phyloP scores from a whole-genome alignment of 768 basidiomycete genomes.

The Terana coerulea region DNA sequence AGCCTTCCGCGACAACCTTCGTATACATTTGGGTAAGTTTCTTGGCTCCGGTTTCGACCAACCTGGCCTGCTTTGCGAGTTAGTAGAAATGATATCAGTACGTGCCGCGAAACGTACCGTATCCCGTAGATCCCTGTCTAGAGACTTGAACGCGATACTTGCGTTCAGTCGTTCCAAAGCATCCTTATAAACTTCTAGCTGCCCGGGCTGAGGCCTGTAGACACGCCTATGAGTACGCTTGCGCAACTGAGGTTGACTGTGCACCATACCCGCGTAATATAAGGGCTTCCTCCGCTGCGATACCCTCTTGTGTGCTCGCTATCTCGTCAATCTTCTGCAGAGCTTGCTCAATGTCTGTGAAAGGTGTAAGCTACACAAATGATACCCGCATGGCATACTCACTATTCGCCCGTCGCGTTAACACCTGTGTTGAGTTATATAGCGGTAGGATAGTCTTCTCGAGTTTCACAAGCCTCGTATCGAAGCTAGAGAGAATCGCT shows the following conservation, averaged over 20 bases:
- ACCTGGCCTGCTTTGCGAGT: constrained; percentile 47
- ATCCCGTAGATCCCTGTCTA: constrained; percentile 51
- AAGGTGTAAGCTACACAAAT: not conserved
- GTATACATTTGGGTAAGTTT: constrained; percentile 80
- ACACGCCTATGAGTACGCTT: not conserved
- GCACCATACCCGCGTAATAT: constrained; percentile 68
- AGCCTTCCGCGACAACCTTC: constrained; percentile 84
- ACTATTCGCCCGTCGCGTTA: constrained; percentile 74
- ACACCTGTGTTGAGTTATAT: constrained; percentile 72
- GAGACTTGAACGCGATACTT: constrained; percentile 70
- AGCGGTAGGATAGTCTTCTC: constrained; percentile 84
- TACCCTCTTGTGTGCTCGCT: constrained; percentile 68
- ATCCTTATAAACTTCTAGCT: constrained; percentile 63
- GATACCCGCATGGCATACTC: constrained; percentile 24
- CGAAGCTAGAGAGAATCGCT: constrained; percentile 85
- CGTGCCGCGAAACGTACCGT: constrained; percentile 35
- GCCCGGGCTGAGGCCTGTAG: constrained; percentile 63
- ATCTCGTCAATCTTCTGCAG: constrained; percentile 76
- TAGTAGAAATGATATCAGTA: not conserved
- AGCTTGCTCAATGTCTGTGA: constrained; percentile 75
- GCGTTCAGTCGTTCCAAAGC: constrained; percentile 76
- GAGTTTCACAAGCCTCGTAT: constrained; percentile 73
- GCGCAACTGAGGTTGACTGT: not conserved
- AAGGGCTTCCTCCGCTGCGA: constrained; percentile 73
- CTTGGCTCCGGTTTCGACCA: constrained; percentile 80